These are phyloP conservation scores for Tilletia horrida DNA, from an alignment of 1,284 basidiomycete genomes.

Conservation along the genomic window DNA sequence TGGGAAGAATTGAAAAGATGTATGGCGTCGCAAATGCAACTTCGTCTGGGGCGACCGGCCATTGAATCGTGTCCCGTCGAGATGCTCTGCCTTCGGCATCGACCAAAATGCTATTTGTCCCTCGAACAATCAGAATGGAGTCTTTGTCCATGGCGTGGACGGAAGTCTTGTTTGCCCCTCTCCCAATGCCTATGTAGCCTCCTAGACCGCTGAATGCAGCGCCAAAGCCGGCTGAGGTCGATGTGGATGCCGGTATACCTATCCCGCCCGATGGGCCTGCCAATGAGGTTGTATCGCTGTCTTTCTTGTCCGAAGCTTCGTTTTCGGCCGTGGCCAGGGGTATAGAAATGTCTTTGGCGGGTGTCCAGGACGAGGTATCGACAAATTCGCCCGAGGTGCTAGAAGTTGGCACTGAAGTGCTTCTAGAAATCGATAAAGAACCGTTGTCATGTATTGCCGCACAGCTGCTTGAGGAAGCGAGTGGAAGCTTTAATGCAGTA, in stretches of 20 bases:
- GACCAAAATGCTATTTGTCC: constrained; percentile 63
- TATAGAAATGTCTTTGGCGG: constrained; percentile 15
- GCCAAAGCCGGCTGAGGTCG: constrained; percentile 57
- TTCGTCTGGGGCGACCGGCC: constrained; percentile 78
- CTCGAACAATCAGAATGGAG: constrained; percentile 33
- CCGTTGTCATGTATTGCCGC: neutral
- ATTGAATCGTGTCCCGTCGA: constrained; percentile 65
- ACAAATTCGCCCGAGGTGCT: constrained; percentile 26
- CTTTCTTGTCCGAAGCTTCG: neutral
- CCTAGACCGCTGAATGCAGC: constrained; percentile 73
- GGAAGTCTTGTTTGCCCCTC: constrained; percentile 64
- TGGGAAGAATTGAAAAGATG: constrained; percentile 62
- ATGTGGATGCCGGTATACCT: constrained; percentile 45
- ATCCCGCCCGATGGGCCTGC: constrained; percentile 37
- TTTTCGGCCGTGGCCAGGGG: constrained; percentile 1
- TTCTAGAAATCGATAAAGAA: constrained; percentile 3
- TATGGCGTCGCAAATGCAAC: constrained; percentile 79
- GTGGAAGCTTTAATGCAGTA: constrained; percentile 66
- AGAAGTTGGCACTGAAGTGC: neutral
- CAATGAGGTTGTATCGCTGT: constrained; percentile 19
- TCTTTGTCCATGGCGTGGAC: constrained; percentile 64
- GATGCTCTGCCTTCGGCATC: constrained; percentile 68
- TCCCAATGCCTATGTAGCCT: constrained; percentile 80
- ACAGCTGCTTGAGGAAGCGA: constrained; percentile 33
- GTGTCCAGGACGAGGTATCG: constrained; percentile 29